Evolutionary conservation across 2,329 filamentous ascomycete genomes (phyloP), one percentile per base, ranked within the genome.

Genomic region (Talaromyces rugulosus): DNA sequence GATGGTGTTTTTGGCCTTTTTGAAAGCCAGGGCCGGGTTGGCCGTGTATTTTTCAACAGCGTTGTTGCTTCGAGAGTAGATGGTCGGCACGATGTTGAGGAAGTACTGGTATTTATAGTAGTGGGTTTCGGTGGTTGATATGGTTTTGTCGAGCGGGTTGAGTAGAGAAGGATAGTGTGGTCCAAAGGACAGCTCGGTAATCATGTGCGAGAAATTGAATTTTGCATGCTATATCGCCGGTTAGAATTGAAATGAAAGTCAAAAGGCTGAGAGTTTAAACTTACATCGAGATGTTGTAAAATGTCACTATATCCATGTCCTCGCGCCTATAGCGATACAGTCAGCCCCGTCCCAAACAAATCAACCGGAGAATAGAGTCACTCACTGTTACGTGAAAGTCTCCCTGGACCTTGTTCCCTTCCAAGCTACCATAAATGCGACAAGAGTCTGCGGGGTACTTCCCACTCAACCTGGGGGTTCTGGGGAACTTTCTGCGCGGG

Each of bases 21-120:
- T 68, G 71, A 72, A 63, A 66, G 64, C 75, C 65, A 63, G 72
- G 64, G 69, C 67, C 69, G 75, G 66, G 66, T 75, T 62, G 70
- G 74, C 42, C 69, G 75, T 68, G 68, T 75, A 73, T 42, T 78
- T 76, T 58, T 82, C 81, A 14, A 81, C 73, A 12, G 70, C 72
- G 59, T 72, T 68, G 56, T 67, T 65, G 59, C 72, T 82, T 63
- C 89, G 83, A 75, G 87, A 92, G 82, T 98, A 99, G 70, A 96
- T 86, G 5, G 95, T 99, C 2, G 95, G 95, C 2, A 99, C 95
- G 42, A 99, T 85, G 44, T 91, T 96, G 72, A 98, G 83, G 81
- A 95, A 98, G 84, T 99, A 99, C 78, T 99, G 95, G 81, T 92
- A 98, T 78, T 95, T 96, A 85, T 94, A 89, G 82, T 97, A 98